Base-by-base conservation (phyloP, 768 basidiomycete species). In the Dioszegia hungarica region DNA sequence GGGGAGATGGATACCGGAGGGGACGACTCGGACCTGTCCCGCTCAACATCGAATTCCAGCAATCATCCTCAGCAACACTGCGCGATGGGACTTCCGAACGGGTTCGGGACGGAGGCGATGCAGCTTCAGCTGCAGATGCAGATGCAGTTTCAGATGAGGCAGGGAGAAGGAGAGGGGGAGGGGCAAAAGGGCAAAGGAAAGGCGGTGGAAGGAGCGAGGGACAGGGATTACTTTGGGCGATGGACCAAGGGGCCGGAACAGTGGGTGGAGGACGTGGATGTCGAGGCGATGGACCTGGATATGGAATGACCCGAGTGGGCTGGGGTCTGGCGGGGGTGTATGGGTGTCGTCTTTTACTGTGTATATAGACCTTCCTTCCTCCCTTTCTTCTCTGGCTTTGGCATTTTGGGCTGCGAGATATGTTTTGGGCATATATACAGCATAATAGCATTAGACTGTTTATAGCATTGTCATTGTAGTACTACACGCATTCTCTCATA, bases 181-280 rank as follows among this genome's bases (percentile, higher is more conserved):
- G 39, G 29, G 27, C n/a, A 39, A 15, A 40, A 20, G 39, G 12
- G 40, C 19, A 49, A 20, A 41, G 44, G 20, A 27, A 17, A n/a
- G 14, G 17, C 12, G 37, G 29, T 22, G 36, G 44, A 15, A n/a
- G 29, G 38, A 49, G 33, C 27, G 37, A 17, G 31, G 24, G 33
- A 36, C 11, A 54, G 34, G 22, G 57, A 60, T 31, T 60, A 60
- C 36, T 60, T 55, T 36, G 56, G 57, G 12, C 24, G 36, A 19
- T 56, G 49, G 54, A 27, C 20, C 11, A 59, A 60, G 27, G 24
- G 38, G 14, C 28, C 25, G 17, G 51, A 64, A 25, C 22, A 61
- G 24, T 64, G 63, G 63, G 63, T 64, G 2, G 63, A 64, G 48
- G 56, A 64, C 39, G 53, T 61, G 10, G 49, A 47, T 46, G 56